These are phyloP conservation scores for Pichia paraexigua DNA, from an alignment of 805 yeast genomes.

Conservation along the genomic window DNA sequence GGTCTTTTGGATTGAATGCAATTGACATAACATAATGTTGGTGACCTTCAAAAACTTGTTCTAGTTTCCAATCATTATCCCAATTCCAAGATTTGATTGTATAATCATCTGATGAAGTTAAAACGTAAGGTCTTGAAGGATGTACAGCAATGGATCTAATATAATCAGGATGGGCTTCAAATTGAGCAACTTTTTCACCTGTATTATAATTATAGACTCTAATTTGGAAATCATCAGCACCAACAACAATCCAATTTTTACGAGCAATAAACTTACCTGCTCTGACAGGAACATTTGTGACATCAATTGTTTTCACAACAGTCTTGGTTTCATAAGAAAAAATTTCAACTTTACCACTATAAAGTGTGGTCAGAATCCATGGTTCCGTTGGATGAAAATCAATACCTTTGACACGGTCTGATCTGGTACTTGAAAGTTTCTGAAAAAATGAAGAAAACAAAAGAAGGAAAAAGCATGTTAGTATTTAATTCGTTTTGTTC, in stretches of 20 bases:
- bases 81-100: constrained; percentile 94
- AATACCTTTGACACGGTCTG: constrained; percentile 95
- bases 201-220: constrained; percentile 94
- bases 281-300: constrained; percentile 92
- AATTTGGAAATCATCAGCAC: constrained; percentile 90
- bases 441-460: constrained; percentile 18
- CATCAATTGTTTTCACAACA: constrained; percentile 83
- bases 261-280: constrained; percentile 93
- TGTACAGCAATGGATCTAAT: constrained; percentile 90
- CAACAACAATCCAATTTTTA: constrained; percentile 95
- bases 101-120: constrained; percentile 89
- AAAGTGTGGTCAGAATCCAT: constrained; percentile 88
- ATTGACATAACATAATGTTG: constrained; percentile 92
- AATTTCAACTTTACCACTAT: constrained; percentile 84
- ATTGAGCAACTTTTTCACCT: constrained; percentile 87
- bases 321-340: constrained; percentile 88
- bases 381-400: constrained; percentile 98
- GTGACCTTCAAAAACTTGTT: constrained; percentile 92
- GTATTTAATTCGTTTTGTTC: background rate
- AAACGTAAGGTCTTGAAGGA: constrained; percentile 82
- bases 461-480: background rate
- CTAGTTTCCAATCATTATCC: constrained; percentile 88
- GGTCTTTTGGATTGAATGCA: constrained; percentile 94
- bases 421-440: constrained; percentile 81
- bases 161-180: constrained; percentile 98